Conservation (phyloP, 2,329 filamentous ascomycete genomes). For the Didymella lethalis region DNA sequence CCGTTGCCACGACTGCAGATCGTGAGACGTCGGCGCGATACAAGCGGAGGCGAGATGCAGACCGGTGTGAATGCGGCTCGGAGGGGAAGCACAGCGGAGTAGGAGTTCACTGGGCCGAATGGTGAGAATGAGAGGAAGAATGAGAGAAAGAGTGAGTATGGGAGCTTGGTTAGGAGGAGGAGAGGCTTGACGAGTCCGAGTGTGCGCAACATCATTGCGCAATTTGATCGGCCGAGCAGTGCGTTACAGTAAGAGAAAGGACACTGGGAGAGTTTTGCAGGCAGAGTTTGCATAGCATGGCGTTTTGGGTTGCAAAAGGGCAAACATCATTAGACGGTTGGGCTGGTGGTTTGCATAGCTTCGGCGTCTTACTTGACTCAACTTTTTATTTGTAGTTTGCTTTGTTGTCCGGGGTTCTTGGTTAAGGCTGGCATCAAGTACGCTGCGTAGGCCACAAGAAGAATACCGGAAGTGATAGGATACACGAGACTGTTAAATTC, state of each 20-base stretch:
- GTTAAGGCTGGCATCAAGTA: neutral
- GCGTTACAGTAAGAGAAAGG: neutral
- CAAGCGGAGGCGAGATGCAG: slow-evolving; percentile 44
- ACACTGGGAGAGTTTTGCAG: neutral
- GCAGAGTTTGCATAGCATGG: slow-evolving; percentile 14
- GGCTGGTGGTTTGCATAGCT: slow-evolving; percentile 18
- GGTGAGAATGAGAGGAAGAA: neutral
- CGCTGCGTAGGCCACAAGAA: neutral
- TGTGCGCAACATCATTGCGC: slow-evolving; percentile 2
- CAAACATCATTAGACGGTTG: slow-evolving; percentile 19
- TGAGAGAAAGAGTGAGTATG: slow-evolving; percentile 6
- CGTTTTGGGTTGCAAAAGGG: slow-evolving; percentile 38
- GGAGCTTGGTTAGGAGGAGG: slow-evolving; percentile 10
- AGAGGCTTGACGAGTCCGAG: slow-evolving; percentile 12
- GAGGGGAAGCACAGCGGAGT: slow-evolving; percentile 11
- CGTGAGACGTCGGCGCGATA: slow-evolving; percentile 45
- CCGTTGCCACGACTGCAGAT: slow-evolving; percentile 46
- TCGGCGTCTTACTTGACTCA: slow-evolving; percentile 10
- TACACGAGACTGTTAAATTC: neutral
- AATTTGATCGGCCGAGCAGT: slow-evolving; percentile 6
- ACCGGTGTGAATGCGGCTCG: slow-evolving; percentile 26
- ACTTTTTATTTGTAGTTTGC: neutral
- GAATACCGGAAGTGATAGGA: neutral
- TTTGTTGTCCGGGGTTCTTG: neutral
- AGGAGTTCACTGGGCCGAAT: slow-evolving; percentile 10